Evolutionary conservation across 257 asterid genomes (phyloP), one percentile per base, ranked within the genome.

Genomic region (Lantana camara): DNA sequence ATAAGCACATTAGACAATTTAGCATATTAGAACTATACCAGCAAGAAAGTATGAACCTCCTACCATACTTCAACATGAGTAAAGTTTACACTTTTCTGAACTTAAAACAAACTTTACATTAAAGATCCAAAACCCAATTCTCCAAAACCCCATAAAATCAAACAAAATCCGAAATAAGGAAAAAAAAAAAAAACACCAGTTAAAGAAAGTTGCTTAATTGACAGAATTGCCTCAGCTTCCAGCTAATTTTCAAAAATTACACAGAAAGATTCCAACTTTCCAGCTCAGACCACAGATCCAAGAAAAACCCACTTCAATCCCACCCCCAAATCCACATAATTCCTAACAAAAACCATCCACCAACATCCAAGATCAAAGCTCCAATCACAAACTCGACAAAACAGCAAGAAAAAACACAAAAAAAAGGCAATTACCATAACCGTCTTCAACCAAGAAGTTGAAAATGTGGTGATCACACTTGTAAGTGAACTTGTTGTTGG

Each of bases 391-490:
- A 35, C 37, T 21, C 15, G 34, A 19, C 14, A 37, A 13, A 55
- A 69, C 5, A 32, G 13, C 14, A 24, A 7, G 22, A 38, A 9
- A 17, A 7, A 1, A 11, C 44, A 64, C 37, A 22, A 0, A 3
- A 38, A 37, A 47, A 8, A 12, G 55, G 7, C 4, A 48, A 37
- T 29, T 79, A 80, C 90, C 90, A 64, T 78, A 85, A 70, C 94
- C 94, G 63, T 83, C 81, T 79, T 85, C 83, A 42, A 81, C 80
- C 22, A 83, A 78, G 76, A 80, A 85, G 73, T 83, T 83, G 23
- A 83, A 85, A 48, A 83, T 80, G 63, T 85, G 94, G 62, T 67
- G 90, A 75, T 85, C 90, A 52, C 87, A 83, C 11, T 85, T 85
- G 75, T 83, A 85, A 58, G 86, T 79, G 58, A 79, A 83, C 70